Percentiles rank a stretch among this genome's conserved stretches.
Evolutionary conservation across 2,329 filamentous ascomycete species (phyloP).

Genomic region (Pyricularia pennisetigena): DNA sequence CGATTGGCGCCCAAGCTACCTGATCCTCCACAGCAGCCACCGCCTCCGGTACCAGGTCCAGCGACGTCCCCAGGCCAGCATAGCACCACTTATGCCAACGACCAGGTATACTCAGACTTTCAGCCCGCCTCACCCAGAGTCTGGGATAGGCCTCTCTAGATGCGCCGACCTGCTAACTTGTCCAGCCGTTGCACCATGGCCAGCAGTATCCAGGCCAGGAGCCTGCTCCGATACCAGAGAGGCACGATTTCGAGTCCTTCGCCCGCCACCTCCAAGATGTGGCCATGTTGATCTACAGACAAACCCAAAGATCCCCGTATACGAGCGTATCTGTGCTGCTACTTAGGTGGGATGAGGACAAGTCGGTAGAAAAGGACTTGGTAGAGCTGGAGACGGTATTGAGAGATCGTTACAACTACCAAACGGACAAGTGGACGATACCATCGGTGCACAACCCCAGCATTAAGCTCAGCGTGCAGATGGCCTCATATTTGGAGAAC

Average conservation of each 20-base stretch:
- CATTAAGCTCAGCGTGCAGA: constrained; percentile 50
- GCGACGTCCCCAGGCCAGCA: constrained; percentile 1
- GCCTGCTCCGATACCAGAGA: constrained; percentile 21
- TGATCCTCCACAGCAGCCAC: constrained; percentile 10
- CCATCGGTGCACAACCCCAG: constrained; percentile 49
- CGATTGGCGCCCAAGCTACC: constrained; percentile 18
- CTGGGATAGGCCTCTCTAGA: not conserved
- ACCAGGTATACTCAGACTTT: not conserved
- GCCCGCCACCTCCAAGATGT: constrained; percentile 59
- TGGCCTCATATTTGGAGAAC: constrained; percentile 49
- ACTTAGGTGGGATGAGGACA: constrained; percentile 53
- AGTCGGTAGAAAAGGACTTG: constrained; percentile 41
- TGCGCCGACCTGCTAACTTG: not conserved
- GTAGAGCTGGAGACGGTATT: constrained; percentile 46
- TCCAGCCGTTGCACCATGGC: constrained; percentile 5
- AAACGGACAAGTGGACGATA: constrained; percentile 51
- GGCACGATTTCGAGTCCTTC: constrained; percentile 57
- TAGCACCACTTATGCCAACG: not conserved
- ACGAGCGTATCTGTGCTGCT: constrained; percentile 49
- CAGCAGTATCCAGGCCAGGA: constrained; percentile 11
- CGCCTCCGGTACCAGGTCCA: constrained; percentile 7
- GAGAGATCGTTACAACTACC: constrained; percentile 49
- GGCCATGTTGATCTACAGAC: constrained; percentile 55
- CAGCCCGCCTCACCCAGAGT: not conserved
- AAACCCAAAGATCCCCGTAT: constrained; percentile 49